Base-by-base conservation (phyloP, 1,284 basidiomycete genomes). In the Meripilus lineatus region DNA sequence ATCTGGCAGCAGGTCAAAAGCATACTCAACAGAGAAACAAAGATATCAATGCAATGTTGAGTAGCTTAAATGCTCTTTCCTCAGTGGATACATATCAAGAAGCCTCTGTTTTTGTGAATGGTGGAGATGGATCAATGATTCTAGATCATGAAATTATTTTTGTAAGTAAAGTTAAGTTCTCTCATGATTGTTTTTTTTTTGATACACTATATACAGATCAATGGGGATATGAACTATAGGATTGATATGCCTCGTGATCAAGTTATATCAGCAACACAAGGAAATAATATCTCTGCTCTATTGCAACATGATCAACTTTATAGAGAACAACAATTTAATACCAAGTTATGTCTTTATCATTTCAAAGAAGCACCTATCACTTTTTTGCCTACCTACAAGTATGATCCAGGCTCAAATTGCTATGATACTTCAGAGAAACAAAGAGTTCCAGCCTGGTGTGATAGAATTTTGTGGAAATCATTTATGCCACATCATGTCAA, bases 301-400 rank as follows among this genome's bases (percentile, higher is more conserved):
- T 64, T 88, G 11, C 61, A 71, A 14, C 84, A 93, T 57, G 96
- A 99, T 65, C 95, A 99, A 59, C 79, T 99, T 1, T 69, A 79
- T 11, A 92, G 91, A 53, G 91, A 97, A 62, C 84, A 97, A 72
- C 81, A 81, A 46, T 71, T 68, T 52, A 97, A 98, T 58, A 86
- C 87, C 13, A 79, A 75, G 0, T 97, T 93, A 70, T 81, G 94
- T 1, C 69, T 99, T 10, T 84, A 90, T 14, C 70, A 73, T 1
- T 98, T 98, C 65, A 65, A 63, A 11, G 95, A 99, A 58, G 86
- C 93, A 0, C 81, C 80, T 0, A 79, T 96, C 50, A 77, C 70
- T 0, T 96, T 94, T 58, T 60, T 77, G 15, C 94, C 94, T 13
- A 99, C 95, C 15, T 99, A 98, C 80, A 98, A 98, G 67, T 98